Percentiles rank a stretch among this genome's conserved stretches.
Evolutionary conservation across 352 stramenopile species (phyloP).

Genomic region (Globisporangium ultimum): DNA sequence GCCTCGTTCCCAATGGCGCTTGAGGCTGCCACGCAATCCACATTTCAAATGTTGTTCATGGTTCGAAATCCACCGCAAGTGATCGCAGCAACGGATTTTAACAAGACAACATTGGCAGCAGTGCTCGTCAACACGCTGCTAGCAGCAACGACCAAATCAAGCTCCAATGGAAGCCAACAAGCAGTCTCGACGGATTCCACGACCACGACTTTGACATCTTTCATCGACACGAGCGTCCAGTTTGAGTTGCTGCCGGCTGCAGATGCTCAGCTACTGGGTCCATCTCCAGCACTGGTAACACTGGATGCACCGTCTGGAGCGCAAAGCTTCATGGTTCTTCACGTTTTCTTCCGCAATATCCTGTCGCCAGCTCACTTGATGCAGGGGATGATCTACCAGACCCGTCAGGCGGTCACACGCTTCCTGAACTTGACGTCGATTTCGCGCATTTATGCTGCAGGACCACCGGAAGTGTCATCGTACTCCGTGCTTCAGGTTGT

Average conservation of each 20-base stretch:
- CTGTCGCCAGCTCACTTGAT: constrained; percentile 27
- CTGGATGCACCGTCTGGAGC: constrained; percentile 4
- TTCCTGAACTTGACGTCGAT: constrained; percentile 34
- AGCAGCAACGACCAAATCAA: not conserved
- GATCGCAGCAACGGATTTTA: constrained; percentile 1
- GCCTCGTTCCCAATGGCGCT: constrained; percentile 10
- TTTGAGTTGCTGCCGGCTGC: constrained; percentile 14
- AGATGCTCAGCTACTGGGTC: constrained; percentile 19
- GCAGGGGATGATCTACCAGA: constrained; percentile 43
- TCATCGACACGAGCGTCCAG: constrained; percentile 1
- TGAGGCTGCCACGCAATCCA: constrained; percentile 14
- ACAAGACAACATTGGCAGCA: constrained; percentile 13
- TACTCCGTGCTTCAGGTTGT: constrained; percentile 37
- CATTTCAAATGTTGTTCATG: constrained; percentile 26
- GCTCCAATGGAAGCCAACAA: not conserved
- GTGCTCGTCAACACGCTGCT: constrained; percentile 15
- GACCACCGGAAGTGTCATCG: constrained; percentile 18
- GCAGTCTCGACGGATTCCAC: not conserved
- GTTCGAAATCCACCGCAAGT: constrained; percentile 15
- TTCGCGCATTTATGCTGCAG: constrained; percentile 18
- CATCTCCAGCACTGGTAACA: constrained; percentile 14
- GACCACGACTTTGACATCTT: not conserved
- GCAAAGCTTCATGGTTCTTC: constrained; percentile 30
- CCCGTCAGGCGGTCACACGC: constrained; percentile 32
- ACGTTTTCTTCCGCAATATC: constrained; percentile 43